Evolutionary conservation across 306 rosid genomes (phyloP), one percentile per base, ranked within the genome.

Genomic region (Glycyrrhiza uralensis): DNA sequence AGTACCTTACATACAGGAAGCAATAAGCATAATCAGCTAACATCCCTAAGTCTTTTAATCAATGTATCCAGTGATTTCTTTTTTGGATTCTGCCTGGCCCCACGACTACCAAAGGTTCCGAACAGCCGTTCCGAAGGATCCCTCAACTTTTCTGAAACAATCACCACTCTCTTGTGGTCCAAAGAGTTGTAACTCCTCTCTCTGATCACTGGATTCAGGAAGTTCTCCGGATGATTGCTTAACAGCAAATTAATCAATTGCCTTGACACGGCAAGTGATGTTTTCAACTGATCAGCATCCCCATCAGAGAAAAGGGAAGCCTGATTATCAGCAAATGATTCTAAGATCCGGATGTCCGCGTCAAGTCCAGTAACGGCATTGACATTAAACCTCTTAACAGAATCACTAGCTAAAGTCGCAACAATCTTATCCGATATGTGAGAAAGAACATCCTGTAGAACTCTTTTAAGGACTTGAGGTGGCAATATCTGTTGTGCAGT

Each of bases 401-500:
- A 67, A 68, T 94, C 99, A 65, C 92, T 88, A 60, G 36, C 51
- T 81, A 94, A 80, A 42, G 92, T 85, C 64, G 85, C 97, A 13
- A 91, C 89, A 39, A 91, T 94, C 83, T 49, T 82, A 77, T 87
- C 93, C 0, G 99, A 94, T 71, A 94, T 88, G 83, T 91, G 97
- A 59, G 93, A 84, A 72, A 94, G 88, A 83, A 94, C 97, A 47
- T 86, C 92, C 65, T 78, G 85, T 70, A 94, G 56, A 80, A 89
- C 99, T 76, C 99, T 87, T 80, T 86, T 91, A 69, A 91, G 97
- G 66, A 94, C 99, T 46, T 78, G 88, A 72, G 84, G 78, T 20
- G 99, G 99, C 81, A 94, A 85, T 82, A 94, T 94, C 84, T 89
- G 96, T 76, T 92, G 94, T 41, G 96, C 99, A 29, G 97, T 91